Base-by-base conservation (phyloP, 2,329 filamentous ascomycete species). In the Penicillium oxalicum region DNA sequence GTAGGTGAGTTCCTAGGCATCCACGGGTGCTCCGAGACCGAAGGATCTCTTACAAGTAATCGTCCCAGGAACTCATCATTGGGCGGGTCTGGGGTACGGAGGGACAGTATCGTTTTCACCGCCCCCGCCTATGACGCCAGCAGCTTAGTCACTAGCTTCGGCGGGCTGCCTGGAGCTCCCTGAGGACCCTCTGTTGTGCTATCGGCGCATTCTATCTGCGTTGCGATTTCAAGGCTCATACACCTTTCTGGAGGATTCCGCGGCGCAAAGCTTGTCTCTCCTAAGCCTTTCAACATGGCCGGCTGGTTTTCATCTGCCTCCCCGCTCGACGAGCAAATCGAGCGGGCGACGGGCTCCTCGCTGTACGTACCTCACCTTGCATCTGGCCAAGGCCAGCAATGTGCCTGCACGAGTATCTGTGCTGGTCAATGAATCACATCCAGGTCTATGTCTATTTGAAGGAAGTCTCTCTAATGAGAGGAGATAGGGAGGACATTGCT, bases 301-400 rank as follows among this genome's bases (percentile, higher is more conserved):
- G 90, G 91, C 78, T 98, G 91, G 91, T 97, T 95, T 69, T 88
- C 87, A 60, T 91, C 89, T 68, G 89, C 88, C 71, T 88, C 86
- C 66, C 89, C 90, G 73, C 80, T 98, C 72, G 93, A 98, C 72
- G 91, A 95, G 74, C 93, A 97, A 79, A 86, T 98, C 64, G 91
- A 96, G 70, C 88, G 87, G 71, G 93, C 93, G 45, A 98, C 93
- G 12, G 85, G 87, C 58, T 95, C 89, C 66, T 97, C 91, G 71
- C 78, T 98, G 86, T 95, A 81, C 55, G 84, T 69, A 47, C 29
- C 47, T 44, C 43, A 38, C 32, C 41, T 38, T 49, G 32, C 44
- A 44, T 44, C 5, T 13, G 27, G 29, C 46, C 24, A 48, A 40
- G 46, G 49, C 40, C 48, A 54, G 39, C 43, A 37, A 43, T 18